These are phyloP conservation scores for Fusarium pseudonygamai DNA, from an alignment of 2,329 filamentous ascomycete species.

Conservation along the genomic window DNA sequence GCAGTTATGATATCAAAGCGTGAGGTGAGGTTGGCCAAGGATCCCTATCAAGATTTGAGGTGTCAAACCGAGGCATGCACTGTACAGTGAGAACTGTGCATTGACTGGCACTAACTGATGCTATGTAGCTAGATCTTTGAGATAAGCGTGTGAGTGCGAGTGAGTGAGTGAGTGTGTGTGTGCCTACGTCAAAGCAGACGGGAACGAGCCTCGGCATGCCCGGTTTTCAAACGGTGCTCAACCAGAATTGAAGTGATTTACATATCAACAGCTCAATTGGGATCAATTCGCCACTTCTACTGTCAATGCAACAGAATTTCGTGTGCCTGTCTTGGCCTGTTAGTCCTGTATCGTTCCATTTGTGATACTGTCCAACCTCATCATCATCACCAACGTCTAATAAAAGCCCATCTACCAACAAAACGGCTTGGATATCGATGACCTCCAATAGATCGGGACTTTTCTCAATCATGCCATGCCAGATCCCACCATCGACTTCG, in stretches of 20 bases:
- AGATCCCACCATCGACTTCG: not conserved
- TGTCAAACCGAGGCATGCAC: conserved; percentile 11
- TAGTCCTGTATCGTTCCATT: not conserved
- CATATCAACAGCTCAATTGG: conserved; percentile 13
- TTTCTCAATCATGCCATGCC: not conserved
- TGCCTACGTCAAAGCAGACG: not conserved
- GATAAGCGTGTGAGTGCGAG: conserved; percentile 18
- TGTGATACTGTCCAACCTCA: not conserved
- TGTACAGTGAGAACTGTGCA: not conserved
- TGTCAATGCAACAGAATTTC: not conserved
- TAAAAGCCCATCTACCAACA: not conserved
- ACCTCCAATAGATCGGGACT: not conserved
- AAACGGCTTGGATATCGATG: not conserved
- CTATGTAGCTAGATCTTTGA: conserved; percentile 31
- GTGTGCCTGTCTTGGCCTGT: not conserved
- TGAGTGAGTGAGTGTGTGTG: not conserved
- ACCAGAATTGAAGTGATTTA: conserved; percentile 20
- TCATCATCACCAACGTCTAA: not conserved
- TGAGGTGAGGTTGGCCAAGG: conserved; percentile 1
- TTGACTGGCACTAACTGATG: not conserved
- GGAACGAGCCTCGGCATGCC: conserved; percentile 21
- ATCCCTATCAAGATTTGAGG: not conserved
- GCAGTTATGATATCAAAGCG: conserved; percentile 5
- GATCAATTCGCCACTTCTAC: conserved; percentile 23
- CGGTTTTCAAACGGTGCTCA: conserved; percentile 15